Evolutionary conservation across 306 rosid genomes (phyloP), one percentile per base, ranked within the genome.

Genomic region (Senna tora): DNA sequence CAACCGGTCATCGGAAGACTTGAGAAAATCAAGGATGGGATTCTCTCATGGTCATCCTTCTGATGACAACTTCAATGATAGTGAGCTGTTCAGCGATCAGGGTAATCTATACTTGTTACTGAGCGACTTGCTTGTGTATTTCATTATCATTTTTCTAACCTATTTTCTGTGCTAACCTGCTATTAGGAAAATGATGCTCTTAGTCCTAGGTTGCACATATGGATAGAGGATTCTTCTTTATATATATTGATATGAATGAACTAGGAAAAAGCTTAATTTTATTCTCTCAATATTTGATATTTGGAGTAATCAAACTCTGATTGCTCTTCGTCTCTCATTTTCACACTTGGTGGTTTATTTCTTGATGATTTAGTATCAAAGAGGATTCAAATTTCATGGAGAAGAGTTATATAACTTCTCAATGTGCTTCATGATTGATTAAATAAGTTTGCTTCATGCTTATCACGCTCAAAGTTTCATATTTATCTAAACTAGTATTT

Each of bases 1-100:
- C 74, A 89, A 87, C 53, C 81, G 90, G 72, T 92, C 92, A 58
- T 92, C 88, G 33, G 99, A 95, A 77, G 99, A 95, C 83, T 84
- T 85, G 68, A 89, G 96, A 86, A 95, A 95, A 77, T 88, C 99
- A 34, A 88, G 99, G 87, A 95, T 95, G 99, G 97, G 97, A 68
- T 88, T 89, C 83, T 83, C 87, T 33, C 93, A 82, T 73, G 93
- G 93, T 47, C 90, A 75, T 82, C 96, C 89, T 33, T 83, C 87
- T 25, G 99, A 90, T 60, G 99, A 95, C 63, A 78, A 88, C 86
- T 90, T 79, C 79, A 92, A 88, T 75, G 99, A 92, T 77, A 85
- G 75, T 52, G 99, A 89, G 84, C 81, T 87, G 80, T 88, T 79
- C 86, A 85, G 51, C 47, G 97, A 92, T 33, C 97, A 86, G 49